These are phyloP conservation scores for Penicillium daleae DNA, from an alignment of 495 filamentous ascomycete species.

Conservation along the genomic window DNA sequence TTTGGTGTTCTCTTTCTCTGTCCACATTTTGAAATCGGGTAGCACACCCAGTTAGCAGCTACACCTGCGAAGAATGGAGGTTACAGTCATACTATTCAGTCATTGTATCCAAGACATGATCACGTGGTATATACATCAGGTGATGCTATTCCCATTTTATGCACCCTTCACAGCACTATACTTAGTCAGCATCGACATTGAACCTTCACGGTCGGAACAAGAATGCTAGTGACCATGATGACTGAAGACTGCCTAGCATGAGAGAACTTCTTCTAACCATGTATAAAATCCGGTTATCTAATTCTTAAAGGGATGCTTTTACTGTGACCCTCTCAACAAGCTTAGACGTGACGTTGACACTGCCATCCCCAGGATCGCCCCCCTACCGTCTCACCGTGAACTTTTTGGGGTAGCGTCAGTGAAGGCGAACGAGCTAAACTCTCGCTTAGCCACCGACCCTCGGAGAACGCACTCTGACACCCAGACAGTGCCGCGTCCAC, in stretches of 20 bases:
- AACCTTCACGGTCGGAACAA: too few species aligned
- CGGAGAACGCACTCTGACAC: conserved; percentile 6
- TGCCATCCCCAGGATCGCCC: conserved; percentile 1
- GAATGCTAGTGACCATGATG: not conserved
- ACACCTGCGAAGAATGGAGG: too few species aligned
- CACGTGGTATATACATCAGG: too few species aligned
- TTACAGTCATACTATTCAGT: too few species aligned
- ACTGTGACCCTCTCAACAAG: not conserved
- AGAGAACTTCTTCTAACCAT: not conserved
- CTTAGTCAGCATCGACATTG: not conserved
- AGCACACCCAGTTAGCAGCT: too few species aligned
- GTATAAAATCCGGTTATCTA: not conserved
- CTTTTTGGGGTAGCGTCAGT: conserved; percentile 14
- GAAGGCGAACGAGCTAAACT: conserved; percentile 12
- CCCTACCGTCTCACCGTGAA: conserved; percentile 6
- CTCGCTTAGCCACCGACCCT: conserved; percentile 11
- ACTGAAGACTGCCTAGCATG: not conserved
- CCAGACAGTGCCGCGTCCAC: conserved; percentile 5
- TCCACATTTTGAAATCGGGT: too few species aligned
- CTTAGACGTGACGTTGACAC: conserved; percentile 6
- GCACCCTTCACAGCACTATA: not conserved
- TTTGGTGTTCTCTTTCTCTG: too few species aligned
- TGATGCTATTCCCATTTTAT: too few species aligned
- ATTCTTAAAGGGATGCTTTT: not conserved
- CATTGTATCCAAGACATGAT: too few species aligned